phyloP scores from a whole-genome alignment of 352 stramenopile species.

The Phytophthora chlamydospora region DNA sequence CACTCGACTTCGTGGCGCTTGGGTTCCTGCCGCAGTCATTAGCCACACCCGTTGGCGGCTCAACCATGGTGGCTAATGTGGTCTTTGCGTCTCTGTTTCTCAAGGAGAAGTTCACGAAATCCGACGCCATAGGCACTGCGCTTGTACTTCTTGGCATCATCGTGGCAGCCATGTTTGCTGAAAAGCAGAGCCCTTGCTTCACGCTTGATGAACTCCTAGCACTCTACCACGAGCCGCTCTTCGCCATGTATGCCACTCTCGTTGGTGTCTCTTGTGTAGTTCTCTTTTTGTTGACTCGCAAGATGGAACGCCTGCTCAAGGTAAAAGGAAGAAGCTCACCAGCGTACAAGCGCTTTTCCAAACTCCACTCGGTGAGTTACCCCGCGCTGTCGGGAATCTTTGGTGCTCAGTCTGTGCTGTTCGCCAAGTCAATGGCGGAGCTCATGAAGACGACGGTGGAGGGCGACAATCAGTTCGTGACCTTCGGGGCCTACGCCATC shows the following conservation, averaged over 20 bases:
- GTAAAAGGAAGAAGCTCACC: slow-evolving; percentile 46
- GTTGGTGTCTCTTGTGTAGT: slow-evolving; percentile 45
- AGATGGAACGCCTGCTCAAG: slow-evolving; percentile 53
- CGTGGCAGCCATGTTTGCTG: slow-evolving; percentile 78
- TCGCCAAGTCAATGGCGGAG: slow-evolving; percentile 83
- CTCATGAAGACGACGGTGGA: slow-evolving; percentile 83
- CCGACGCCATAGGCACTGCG: slow-evolving; percentile 69
- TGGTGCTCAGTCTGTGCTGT: slow-evolving; percentile 81
- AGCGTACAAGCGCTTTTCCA: slow-evolving; percentile 61
- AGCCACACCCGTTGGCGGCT: slow-evolving; percentile 75
- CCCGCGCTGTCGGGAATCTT: slow-evolving; percentile 78
- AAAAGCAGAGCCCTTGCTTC: slow-evolving; percentile 80
- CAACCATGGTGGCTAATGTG: slow-evolving; percentile 87
- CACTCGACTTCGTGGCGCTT: slow-evolving; percentile 78
- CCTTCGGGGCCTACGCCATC: slow-evolving; percentile 80
- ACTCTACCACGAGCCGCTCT: slow-evolving; percentile 68
- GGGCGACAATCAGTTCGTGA: slow-evolving; percentile 75
- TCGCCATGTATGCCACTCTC: slow-evolving; percentile 71
- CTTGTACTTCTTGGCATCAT: slow-evolving; percentile 79
- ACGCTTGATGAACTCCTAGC: slow-evolving; percentile 73
- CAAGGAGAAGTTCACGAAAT: slow-evolving; percentile 71
- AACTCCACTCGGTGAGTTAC: slow-evolving; percentile 71
- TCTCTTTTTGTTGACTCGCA: slow-evolving; percentile 47
- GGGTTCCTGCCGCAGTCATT: slow-evolving; percentile 85
- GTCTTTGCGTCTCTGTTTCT: slow-evolving; percentile 83